A percentile compares a stretch with the other conserved stretches of the same genome.
These are phyloP conservation scores for Rubia yunnanensis DNA, from an alignment of 257 asterid genomes.

Conservation along the genomic window DNA sequence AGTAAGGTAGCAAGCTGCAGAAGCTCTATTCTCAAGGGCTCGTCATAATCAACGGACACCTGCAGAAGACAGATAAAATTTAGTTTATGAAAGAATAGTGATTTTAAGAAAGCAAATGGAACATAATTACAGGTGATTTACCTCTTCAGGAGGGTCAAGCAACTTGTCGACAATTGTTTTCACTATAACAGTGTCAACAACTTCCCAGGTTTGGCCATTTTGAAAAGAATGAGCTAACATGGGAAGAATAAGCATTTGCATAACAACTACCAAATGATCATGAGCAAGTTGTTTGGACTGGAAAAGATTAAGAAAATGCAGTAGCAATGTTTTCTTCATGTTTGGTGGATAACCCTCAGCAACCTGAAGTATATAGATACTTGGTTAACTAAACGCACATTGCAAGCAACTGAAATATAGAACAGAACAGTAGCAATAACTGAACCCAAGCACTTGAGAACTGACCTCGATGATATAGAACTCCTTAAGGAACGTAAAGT, in stretches of 20 bases:
- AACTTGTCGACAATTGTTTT: constrained; percentile 93
- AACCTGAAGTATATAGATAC: constrained; percentile 41
- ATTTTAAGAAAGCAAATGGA: constrained; percentile 4
- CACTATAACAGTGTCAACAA: constrained; percentile 77
- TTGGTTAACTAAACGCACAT: constrained; percentile 6
- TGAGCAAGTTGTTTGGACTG: constrained; percentile 78
- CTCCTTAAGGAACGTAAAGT: constrained; percentile 96
- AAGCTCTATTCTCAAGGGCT: constrained; percentile 98
- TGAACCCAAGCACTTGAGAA: constrained; percentile 1
- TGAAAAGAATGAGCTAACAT: constrained; percentile 97
- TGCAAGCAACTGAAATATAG: constrained; percentile 9
- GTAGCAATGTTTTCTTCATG: constrained; percentile 82
- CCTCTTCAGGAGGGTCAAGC: constrained; percentile 99
- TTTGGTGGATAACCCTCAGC: constrained; percentile 92
- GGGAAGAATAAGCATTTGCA: constrained; percentile 99
- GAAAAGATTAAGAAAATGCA: constrained; percentile 83
- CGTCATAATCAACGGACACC: constrained; percentile 94
- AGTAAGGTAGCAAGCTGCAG: constrained; percentile 97
- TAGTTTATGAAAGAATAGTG: constrained; percentile 4
- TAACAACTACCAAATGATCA: constrained; percentile 92
- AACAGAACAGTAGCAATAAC: constrained; percentile 1
- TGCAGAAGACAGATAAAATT: constrained; percentile 17
- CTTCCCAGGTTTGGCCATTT: constrained; percentile 97
- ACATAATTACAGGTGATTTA: constrained; percentile 21
- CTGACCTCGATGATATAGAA: constrained; percentile 89